phyloP scores from a whole-genome alignment of 1,284 basidiomycete genomes.

The Schizopora paradoxa region DNA sequence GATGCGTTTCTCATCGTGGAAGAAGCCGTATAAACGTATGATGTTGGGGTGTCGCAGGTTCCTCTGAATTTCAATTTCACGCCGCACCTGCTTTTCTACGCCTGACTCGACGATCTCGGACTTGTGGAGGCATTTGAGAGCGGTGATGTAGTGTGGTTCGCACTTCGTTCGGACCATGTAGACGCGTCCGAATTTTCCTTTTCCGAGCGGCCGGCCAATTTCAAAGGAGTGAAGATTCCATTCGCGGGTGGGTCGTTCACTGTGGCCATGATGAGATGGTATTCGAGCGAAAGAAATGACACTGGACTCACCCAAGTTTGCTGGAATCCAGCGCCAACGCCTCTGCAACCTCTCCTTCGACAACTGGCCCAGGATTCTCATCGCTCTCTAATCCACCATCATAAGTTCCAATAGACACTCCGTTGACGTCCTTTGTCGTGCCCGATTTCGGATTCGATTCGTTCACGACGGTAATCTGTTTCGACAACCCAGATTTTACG shows the following conservation, averaged over 20 bases:
- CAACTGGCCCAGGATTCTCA: slow-evolving; percentile 53
- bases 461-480: not conserved
- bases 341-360: slow-evolving; percentile 68
- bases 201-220: slow-evolving; percentile 92
- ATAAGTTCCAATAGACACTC: slow-evolving; percentile 72
- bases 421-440: not conserved
- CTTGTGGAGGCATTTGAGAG: slow-evolving; percentile 97
- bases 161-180: slow-evolving; percentile 95
- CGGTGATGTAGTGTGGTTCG: slow-evolving; percentile 87
- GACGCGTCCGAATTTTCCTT: slow-evolving; percentile 97
- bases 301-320: slow-evolving; percentile 45
- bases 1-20: slow-evolving; percentile 97
- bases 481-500: slow-evolving; percentile 2
- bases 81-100: slow-evolving; percentile 89
- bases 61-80: slow-evolving; percentile 98
- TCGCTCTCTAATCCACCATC: slow-evolving; percentile 84
- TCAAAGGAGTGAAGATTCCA: slow-evolving; percentile 88
- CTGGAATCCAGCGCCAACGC: slow-evolving; percentile 76
- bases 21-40: slow-evolving; percentile 91
- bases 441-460: not conserved
- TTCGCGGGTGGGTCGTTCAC: slow-evolving; percentile 63
- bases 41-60: slow-evolving; percentile 96
- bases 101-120: slow-evolving; percentile 84
- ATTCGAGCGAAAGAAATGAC: not conserved
- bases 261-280: slow-evolving; percentile 25